Evolutionary conservation across 768 basidiomycete genomes (phyloP).

Genomic region (Solioccasus polychromus): DNA sequence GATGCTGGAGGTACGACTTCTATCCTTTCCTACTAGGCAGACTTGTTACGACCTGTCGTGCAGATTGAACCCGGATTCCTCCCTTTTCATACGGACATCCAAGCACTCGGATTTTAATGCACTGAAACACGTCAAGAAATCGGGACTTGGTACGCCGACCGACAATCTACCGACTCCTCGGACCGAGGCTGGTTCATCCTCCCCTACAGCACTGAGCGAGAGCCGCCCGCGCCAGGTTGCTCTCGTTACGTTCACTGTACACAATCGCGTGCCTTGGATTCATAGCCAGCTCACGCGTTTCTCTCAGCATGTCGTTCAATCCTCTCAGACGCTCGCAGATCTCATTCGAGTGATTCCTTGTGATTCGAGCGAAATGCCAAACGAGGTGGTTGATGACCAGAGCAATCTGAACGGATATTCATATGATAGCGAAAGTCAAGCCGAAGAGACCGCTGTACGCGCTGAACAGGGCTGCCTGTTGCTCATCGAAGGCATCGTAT

Average conservation of each 20-base stretch:
- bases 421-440: slow-evolving; percentile 10
- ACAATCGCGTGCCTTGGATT: slow-evolving; percentile 60
- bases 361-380: slow-evolving; percentile 50
- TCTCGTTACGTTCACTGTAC: slow-evolving; percentile 57
- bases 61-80: slow-evolving; percentile 53
- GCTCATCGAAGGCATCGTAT: slow-evolving; percentile 58
- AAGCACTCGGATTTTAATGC: slow-evolving; percentile 68
- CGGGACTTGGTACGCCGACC: slow-evolving; percentile 33
- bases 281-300: slow-evolving; percentile 55
- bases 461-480: slow-evolving; percentile 44
- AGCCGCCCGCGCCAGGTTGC: slow-evolving; percentile 33
- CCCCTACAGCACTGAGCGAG: neutral
- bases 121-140: slow-evolving; percentile 31
- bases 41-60: slow-evolving; percentile 1
- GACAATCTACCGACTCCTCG: neutral
- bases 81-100: slow-evolving; percentile 59
- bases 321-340: slow-evolving; percentile 72
- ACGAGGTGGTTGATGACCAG: slow-evolving; percentile 36
- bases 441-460: neutral
- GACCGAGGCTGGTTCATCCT: neutral
- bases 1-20: slow-evolving; percentile 57
- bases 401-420: slow-evolving; percentile 35
- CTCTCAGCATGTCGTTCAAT: slow-evolving; percentile 66
- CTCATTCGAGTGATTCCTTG: slow-evolving; percentile 61
- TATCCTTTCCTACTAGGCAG: neutral